These are phyloP conservation scores for Pseudocercospora pini-densiflorae DNA, from an alignment of 2,329 filamentous ascomycete species.

Conservation along the genomic window DNA sequence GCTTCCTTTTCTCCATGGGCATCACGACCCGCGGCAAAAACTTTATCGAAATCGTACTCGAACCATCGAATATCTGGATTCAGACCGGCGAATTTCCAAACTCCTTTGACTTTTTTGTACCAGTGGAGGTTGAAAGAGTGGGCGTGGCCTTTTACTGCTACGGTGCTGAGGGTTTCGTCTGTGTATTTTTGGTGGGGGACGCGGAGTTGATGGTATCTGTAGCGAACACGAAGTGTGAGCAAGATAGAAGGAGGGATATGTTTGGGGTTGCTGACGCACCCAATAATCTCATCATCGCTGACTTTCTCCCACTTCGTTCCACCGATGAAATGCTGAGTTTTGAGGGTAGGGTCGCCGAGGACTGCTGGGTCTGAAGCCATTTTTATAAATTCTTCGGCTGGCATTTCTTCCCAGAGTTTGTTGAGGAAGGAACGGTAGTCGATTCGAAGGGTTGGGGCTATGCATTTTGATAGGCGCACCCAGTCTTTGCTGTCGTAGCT, in stretches of 20 bases:
- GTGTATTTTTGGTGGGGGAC: constrained; percentile 63
- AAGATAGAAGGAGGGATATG: too few species aligned
- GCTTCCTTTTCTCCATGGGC: constrained; percentile 39
- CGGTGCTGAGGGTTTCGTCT: constrained; percentile 51
- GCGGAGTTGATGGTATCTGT: constrained; percentile 60
- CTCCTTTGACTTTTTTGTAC: constrained; percentile 62
- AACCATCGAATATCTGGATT: constrained; percentile 59
- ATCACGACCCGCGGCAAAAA: constrained; percentile 56
- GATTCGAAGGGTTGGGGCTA: constrained; percentile 66
- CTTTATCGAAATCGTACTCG: constrained; percentile 62
- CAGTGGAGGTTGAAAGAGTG: constrained; percentile 59
- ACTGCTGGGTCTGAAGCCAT: constrained; percentile 59
- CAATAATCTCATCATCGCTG: constrained; percentile 52
- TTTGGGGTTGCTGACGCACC: constrained; percentile 1
- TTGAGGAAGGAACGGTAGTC: constrained; percentile 68
- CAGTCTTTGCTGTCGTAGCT: constrained; percentile 71
- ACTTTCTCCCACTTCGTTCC: constrained; percentile 58
- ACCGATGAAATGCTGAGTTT: constrained; percentile 63
- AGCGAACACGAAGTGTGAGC: too few species aligned
- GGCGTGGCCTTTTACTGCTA: constrained; percentile 60
- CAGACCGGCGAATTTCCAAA: constrained; percentile 63
- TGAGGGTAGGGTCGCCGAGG: constrained; percentile 59
- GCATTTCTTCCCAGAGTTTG: constrained; percentile 62
- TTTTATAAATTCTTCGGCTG: constrained; percentile 57
- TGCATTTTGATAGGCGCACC: constrained; percentile 62